These are phyloP conservation scores for Cenchrus americanus DNA, from an alignment of 176 grass and related monocot genomes.

Conservation along the genomic window DNA sequence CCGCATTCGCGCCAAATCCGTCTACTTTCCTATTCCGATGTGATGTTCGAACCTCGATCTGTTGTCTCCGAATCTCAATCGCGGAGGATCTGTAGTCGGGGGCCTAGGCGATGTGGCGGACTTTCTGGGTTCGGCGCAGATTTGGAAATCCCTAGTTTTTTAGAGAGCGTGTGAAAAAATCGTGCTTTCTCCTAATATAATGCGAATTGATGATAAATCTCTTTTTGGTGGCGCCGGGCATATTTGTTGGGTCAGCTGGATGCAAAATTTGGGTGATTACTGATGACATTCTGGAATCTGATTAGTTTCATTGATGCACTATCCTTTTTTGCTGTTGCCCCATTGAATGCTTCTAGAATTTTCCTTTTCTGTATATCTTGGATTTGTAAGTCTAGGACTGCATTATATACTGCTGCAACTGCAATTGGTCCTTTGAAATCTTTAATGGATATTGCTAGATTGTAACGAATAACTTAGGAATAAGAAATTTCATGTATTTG, in stretches of 20 bases:
- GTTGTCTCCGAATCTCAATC: background rate
- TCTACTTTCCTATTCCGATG: background rate
- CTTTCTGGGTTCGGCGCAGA: background rate
- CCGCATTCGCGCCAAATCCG: conserved; percentile 8
- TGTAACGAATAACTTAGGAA: background rate
- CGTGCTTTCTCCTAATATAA: background rate
- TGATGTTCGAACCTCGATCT: background rate
- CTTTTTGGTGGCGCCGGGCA: background rate
- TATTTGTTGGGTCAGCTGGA: background rate
- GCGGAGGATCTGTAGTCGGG: too few relatives aligned
- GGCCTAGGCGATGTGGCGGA: background rate
- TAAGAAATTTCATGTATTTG: background rate
- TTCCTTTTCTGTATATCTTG: background rate
- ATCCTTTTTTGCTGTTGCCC: background rate
- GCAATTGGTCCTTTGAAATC: background rate
- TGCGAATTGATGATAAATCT: background rate
- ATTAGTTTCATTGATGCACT: background rate
- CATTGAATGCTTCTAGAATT: background rate
- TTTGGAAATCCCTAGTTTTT: background rate
- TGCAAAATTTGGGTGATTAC: background rate
- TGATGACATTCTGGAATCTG: background rate
- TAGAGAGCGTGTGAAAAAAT: background rate
- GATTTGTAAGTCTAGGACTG: background rate
- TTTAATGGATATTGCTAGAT: background rate
- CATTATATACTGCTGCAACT: background rate